Evolutionary conservation across 768 basidiomycete species (phyloP).

Genomic region (Hygrocybe punicea): DNA sequence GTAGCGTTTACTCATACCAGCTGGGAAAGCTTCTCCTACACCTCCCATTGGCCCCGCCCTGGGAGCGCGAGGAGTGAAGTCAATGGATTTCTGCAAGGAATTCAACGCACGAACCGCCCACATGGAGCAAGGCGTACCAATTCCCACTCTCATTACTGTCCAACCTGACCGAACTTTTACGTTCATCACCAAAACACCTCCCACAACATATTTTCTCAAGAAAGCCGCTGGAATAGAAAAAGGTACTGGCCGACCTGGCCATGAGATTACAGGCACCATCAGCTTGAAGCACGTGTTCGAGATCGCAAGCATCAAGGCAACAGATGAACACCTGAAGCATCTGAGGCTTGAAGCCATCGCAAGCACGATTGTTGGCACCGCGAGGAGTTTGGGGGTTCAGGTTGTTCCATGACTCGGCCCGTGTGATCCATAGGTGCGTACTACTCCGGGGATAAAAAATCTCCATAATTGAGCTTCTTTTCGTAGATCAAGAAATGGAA

Average conservation of each 20-base stretch:
- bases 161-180: slow-evolving; percentile 94
- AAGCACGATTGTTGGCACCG: slow-evolving; percentile 84
- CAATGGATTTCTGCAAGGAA: slow-evolving; percentile 99
- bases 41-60: slow-evolving; percentile 97
- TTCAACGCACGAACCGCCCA: slow-evolving; percentile 97
- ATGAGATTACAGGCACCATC: slow-evolving; percentile 75
- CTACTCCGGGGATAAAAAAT: background rate
- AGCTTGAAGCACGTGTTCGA: slow-evolving; percentile 97
- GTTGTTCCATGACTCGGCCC: slow-evolving; percentile 69
- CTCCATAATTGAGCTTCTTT: too few species aligned
- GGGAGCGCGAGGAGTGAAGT: slow-evolving; percentile 96
- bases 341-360: slow-evolving; percentile 85
- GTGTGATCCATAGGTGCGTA: background rate
- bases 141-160: slow-evolving; percentile 89
- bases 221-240: slow-evolving; percentile 87
- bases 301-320: slow-evolving; percentile 94
- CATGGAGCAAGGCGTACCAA: slow-evolving; percentile 78
- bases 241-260: slow-evolving; percentile 79
- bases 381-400: slow-evolving; percentile 82
- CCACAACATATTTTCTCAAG: slow-evolving; percentile 86
- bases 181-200: slow-evolving; percentile 89
- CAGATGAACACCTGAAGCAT: slow-evolving; percentile 85
- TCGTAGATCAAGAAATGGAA: too few species aligned
- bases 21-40: slow-evolving; percentile 92
- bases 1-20: slow-evolving; percentile 82